Base-by-base conservation (phyloP, 345 rosid species). In the Sisymbrium altissimum region DNA sequence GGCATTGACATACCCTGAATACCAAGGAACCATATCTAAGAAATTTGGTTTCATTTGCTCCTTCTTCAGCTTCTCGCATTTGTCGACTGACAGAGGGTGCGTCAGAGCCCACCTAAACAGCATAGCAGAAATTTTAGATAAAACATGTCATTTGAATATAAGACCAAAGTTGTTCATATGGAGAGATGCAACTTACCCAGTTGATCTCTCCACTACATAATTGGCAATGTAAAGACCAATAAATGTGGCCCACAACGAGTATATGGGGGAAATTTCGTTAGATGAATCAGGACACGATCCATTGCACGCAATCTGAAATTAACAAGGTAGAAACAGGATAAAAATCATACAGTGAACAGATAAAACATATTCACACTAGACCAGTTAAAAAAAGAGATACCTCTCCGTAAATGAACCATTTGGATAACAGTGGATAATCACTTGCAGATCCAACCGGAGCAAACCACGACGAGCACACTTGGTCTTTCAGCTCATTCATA, bases 11-110 rank as follows among this genome's bases (percentile, higher is more conserved):
- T 93, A 95, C 99, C 99, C 99, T 63, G 98, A 92, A 84, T 95
- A 92, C 99, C 99, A 95, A 66, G 99, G 99, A 80, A 95, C 99
- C 99, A 95, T 95, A 71, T 92, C 99, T 82, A 95, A 76, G 81
- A 95, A 95, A 79, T 90, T 86, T 40, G 99, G 99, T 82, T 85
- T 95, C 91, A 87, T 73, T 73, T 95, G 98, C 83, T 84, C 84
- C 78, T 84, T 83, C 90, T 92, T 92, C 80, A 75, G 59, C 76
- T 92, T 89, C 76, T 92, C 90, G 61, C 79, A 77, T 69, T 90
- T 97, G 73, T 90, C 86, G 48, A 92, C 94, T 13, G 96, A 83
- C 62, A 84, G 74, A 40, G 99, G 97, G 70, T 95, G 97, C 71
- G 94, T 85, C 78, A 92, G 92, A 78, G 99, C 97, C 99, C 99